Percentiles rank a stretch among this genome's conserved stretches.
phyloP scores from a whole-genome alignment of 2,329 filamentous ascomycete species.

The Diplodia scrobiculata region DNA sequence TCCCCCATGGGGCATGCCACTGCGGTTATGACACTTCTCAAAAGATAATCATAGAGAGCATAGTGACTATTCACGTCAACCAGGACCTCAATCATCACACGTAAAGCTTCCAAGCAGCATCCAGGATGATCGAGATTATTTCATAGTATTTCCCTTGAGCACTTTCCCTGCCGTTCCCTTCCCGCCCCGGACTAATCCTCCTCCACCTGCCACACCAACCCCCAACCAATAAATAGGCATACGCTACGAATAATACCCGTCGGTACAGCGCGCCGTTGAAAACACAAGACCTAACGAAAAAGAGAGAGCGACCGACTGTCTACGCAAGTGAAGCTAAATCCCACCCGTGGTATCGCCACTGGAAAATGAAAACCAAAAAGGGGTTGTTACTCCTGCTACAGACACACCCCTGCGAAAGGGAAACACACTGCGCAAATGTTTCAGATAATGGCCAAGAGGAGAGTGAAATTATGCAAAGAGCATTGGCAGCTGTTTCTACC shows the following conservation, averaged over 20 bases:
- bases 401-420: background rate
- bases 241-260: constrained; percentile 10
- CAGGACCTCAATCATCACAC: background rate
- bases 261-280: background rate
- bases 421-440: background rate
- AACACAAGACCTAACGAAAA: background rate
- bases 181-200: background rate
- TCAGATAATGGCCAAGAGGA: background rate
- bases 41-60: background rate
- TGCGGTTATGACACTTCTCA: no score
- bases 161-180: background rate
- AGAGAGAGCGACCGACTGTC: constrained; percentile 16
- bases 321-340: constrained; percentile 11
- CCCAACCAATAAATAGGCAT: background rate
- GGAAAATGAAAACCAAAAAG: background rate
- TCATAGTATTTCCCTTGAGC: background rate
- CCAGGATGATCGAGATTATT: background rate
- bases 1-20: background rate
- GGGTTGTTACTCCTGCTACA: background rate
- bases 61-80: background rate
- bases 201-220: background rate
- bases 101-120: background rate
- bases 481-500: constrained; percentile 38
- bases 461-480: background rate
- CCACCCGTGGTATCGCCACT: constrained; percentile 20